Evolutionary conservation across 306 rosid species (phyloP), one percentile per base, ranked within the genome.

Genomic region (Elaeagnus macrophylla): DNA sequence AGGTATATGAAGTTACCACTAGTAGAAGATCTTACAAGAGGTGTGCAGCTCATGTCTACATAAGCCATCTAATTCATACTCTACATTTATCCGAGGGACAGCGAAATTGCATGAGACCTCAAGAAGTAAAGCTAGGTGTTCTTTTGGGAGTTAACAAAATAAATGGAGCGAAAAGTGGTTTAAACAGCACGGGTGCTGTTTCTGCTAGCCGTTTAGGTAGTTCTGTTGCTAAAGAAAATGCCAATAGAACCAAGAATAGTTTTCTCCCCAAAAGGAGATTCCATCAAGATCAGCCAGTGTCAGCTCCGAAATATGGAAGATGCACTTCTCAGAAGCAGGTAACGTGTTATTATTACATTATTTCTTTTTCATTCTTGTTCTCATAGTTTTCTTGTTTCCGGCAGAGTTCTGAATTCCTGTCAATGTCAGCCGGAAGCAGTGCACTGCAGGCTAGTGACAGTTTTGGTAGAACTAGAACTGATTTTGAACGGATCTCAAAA

Each of bases 21-120:
- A 64, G 51, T 48, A 73, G 66, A 58, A 72, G 39, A 41, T 44
- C 66, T 9, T 70, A 74, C 76, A 88, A 79, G 78, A 84, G 69
- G 64, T 84, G 82, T 63, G 87, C 81, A 37, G 59, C 77, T 55
- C 96, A 88, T 71, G 83, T 81, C 48, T 66, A 65, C 83, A 84
- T 84, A 48, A 71, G 81, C 62, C 81, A 47, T 52, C 41, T 80
- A 19, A 88, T 88, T 54, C 72, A 47, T 65, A 66, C 57, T 54
- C 59, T 75, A 15, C 70, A 73, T 44, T 17, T 25, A 48, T 51
- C 74, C 7, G 73, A 70, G 59, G 48, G 42, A 52, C 60, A 36
- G 37, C 56, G 63, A 32, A 47, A 48, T 64, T 79, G 58, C 40
- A 58, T 9, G 59, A 62, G 64, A 68, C 39, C 64, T 15, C 61